phyloP scores from a whole-genome alignment of 202 grass and related monocot species.

The Zizania palustris region DNA sequence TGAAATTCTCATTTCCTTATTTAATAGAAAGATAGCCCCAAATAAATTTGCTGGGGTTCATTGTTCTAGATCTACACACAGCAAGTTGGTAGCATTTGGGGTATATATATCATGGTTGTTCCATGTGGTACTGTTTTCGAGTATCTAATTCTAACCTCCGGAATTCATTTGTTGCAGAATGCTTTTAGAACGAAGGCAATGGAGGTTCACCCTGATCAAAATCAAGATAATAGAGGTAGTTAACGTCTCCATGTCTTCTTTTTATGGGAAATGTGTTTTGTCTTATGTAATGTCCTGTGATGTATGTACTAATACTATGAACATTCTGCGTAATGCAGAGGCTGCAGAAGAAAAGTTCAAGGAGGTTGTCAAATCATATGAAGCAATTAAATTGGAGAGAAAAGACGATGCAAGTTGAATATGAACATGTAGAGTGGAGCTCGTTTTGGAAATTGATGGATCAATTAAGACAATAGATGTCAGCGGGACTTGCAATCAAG shows the following conservation, averaged over 20 bases:
- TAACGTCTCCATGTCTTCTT: not conserved
- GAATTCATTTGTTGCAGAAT: constrained; percentile 54
- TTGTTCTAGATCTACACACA: not conserved
- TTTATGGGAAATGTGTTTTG: constrained; percentile 20
- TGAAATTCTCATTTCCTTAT: not conserved
- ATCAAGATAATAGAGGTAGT: constrained; percentile 85
- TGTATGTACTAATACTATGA: constrained; percentile 1
- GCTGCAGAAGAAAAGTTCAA: constrained; percentile 89
- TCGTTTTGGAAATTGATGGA: constrained; percentile 3
- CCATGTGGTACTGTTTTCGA: constrained; percentile 15
- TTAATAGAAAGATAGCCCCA: not conserved
- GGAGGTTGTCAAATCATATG: constrained; percentile 89
- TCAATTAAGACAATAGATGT: constrained; percentile 7
- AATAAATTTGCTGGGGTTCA: not conserved
- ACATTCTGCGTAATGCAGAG: constrained; percentile 49
- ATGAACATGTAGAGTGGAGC: not conserved
- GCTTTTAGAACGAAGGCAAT: constrained; percentile 98
- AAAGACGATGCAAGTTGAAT: constrained; percentile 61
- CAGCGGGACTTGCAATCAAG: constrained; percentile 22
- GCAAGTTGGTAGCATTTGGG: not conserved
- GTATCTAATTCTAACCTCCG: constrained; percentile 22
- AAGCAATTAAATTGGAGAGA: constrained; percentile 93
- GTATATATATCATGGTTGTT: constrained; percentile 15
- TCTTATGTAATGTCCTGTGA: not conserved
- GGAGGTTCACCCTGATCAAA: constrained; percentile 99